These are phyloP conservation scores for Acanthamoeba royreba DNA, from an alignment of 208 protist species.

Conservation along the genomic window DNA sequence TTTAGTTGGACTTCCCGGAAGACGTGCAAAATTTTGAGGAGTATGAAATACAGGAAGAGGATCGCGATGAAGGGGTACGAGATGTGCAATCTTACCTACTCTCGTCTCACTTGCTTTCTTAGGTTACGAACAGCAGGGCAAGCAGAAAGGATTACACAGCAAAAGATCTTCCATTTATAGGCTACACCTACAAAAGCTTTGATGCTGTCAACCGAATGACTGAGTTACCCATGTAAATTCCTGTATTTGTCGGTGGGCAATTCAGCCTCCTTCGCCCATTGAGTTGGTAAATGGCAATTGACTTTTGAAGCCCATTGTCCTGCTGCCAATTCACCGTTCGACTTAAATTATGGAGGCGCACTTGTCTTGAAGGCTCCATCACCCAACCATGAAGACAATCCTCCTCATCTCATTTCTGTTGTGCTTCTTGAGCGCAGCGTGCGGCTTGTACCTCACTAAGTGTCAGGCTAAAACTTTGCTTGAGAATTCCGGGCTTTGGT, in stretches of 20 bases:
- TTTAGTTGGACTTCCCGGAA: constrained; percentile 20
- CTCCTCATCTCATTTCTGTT: not conserved
- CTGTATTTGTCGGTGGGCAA: too few relatives aligned
- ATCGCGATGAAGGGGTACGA: not conserved
- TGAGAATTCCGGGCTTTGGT: not conserved
- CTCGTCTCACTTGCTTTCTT: not conserved
- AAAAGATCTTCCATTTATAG: constrained; percentile 31
- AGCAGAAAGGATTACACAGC: not conserved
- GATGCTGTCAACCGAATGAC: constrained; percentile 18
- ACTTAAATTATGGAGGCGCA: too few relatives aligned
- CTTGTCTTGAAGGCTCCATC: too few relatives aligned
- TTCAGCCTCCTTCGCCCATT: too few relatives aligned
- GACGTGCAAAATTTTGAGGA: constrained; percentile 40
- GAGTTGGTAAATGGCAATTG: too few relatives aligned
- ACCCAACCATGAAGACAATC: too few relatives aligned
- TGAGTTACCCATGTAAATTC: constrained; percentile 15
- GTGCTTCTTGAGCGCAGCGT: too few relatives aligned
- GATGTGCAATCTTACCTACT: not conserved
- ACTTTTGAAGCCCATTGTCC: too few relatives aligned
- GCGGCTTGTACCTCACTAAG: not conserved
- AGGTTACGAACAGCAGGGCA: not conserved
- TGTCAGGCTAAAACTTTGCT: not conserved
- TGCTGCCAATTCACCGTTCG: too few relatives aligned
- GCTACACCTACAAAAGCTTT: constrained; percentile 52
- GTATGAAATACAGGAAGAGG: not conserved